phyloP scores from a whole-genome alignment of 495 filamentous ascomycete genomes.

The Schizothecium vesticola region DNA sequence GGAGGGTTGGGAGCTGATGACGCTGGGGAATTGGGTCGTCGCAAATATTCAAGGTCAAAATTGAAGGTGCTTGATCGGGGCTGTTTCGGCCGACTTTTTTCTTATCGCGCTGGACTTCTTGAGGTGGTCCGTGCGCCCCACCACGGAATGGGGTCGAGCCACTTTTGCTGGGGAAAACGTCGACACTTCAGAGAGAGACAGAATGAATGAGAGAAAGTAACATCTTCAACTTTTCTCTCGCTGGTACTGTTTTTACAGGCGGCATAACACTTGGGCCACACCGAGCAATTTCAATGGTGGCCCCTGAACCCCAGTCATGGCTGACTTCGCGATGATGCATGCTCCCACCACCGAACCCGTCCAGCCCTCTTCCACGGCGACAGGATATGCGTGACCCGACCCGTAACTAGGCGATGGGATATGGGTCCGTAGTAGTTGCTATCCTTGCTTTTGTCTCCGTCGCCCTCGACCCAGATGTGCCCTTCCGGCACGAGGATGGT shows the following conservation, averaged over 20 bases:
- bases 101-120: slow-evolving; percentile 5
- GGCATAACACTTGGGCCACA: not conserved
- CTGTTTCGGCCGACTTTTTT: slow-evolving; percentile 12
- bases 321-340: slow-evolving; percentile 13
- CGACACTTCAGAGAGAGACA: not conserved
- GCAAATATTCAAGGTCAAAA: slow-evolving; percentile 17
- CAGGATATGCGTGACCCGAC: slow-evolving; percentile 57
- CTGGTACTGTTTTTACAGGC: not conserved
- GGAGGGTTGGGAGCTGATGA: not conserved
- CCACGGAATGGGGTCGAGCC: not conserved
- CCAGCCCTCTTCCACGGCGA: slow-evolving; percentile 52
- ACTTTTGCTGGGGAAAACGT: not conserved
- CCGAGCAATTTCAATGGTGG: not conserved
- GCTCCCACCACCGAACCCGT: slow-evolving; percentile 48
- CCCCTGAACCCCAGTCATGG: not conserved
- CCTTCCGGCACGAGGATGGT: slow-evolving; percentile 58
- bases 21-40: slow-evolving; percentile 4
- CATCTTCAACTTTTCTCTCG: not conserved
- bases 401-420: slow-evolving; percentile 55
- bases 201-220: not conserved
- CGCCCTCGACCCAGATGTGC: slow-evolving; percentile 78
- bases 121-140: slow-evolving; percentile 15
- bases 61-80: slow-evolving; percentile 11
- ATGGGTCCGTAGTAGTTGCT: slow-evolving; percentile 74
- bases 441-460: slow-evolving; percentile 58